Evolutionary conservation across 345 rosid genomes (phyloP), one percentile per base, ranked within the genome.

Genomic region (Turnera subulata): DNA sequence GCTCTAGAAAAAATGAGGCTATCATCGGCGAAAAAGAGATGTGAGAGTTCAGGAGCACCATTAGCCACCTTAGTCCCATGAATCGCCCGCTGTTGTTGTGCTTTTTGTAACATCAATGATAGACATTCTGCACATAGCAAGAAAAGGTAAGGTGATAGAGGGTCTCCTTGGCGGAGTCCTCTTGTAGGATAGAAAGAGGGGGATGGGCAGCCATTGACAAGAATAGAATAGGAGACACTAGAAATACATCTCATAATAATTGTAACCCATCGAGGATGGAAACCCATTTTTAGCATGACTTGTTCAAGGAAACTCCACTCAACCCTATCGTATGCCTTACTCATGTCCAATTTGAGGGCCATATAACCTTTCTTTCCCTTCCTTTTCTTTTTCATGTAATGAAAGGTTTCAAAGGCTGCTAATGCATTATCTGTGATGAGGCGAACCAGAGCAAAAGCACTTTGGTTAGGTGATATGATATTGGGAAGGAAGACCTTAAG

Each of bases 41-140:
- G 57, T 0, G 43, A 5, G 6, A 53, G 33, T 6, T 4, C 1
- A n/a, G 57, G 57, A 18, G 23, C 24, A 6, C 15, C 4, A 0
- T 6, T 0, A 35, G 16, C 5, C 11, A 53, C 22, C 14, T 17
- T 5, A 1, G 18, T 35, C 1, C 44, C 15, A 18, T 33, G 43
- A 0, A n/a, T 0, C 1, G 2, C 1, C 1, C 12, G 17, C 0
- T 15, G 17, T 0, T 3, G 0, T 0, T 6, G 6, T 11, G 35
- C 35, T 16, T 24, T 13, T 2, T 14, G 7, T 16, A 33, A 0
- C 16, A 53, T 1, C 0, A 5, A 0, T 4, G 44, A 33, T 0
- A 53, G n/a, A n/a, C n/a, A n/a, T n/a, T n/a, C n/a, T n/a, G n/a
- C n/a, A n/a, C n/a, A n/a, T n/a, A n/a, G n/a, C 1, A 53, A 9